Evolutionary conservation across 1,139 yeast genomes (phyloP), one percentile per base, ranked within the genome.

Genomic region (Starmera stellimalicola): DNA sequence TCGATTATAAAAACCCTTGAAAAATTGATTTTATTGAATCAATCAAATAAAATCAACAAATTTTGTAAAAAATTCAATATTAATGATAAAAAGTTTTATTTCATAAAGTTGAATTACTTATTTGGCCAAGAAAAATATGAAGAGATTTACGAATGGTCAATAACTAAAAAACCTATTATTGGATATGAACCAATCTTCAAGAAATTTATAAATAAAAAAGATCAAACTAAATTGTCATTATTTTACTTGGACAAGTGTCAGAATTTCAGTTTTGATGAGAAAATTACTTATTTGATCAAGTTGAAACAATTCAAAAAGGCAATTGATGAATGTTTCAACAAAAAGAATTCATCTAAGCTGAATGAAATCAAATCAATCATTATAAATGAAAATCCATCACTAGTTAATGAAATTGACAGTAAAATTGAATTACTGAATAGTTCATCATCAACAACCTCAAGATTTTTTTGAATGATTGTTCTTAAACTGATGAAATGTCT

Each of bases 111-210:
- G 16, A 69, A 70, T 16, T 69, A 72, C 0, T 65, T 74, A 33
- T 63, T 76, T 1, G 57, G 64, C 11, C 49, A 64, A 2, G 63
- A 70, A 7, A 76, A 77, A 33, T 83, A 81, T 63, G 82, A 77
- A 19, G 76, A 73, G 32, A 55, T 88, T 25, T 71, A 58, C 41
- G 57, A 62, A 26, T 64, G 72, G 48, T 63, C 70, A 0, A 55
- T 52, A 2, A 54, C 67, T 8, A 65, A 67, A 36, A 76, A 71
- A 45, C 70, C 93, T 1, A 85, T 88, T 0, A 80, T 85, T 36
- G 93, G 93, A 0, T 81, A 77, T 43, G 68, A 67, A 41, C 75
- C 79, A 2, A 76, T 85, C 43, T 80, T 68, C 32, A 63, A 68
- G 9, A 39, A 44, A 7, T 32, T 44, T 5, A 30, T 42, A 8